These are phyloP conservation scores for Penicillium psychrosexuale DNA, from an alignment of 2,329 filamentous ascomycete species.

Conservation along the genomic window DNA sequence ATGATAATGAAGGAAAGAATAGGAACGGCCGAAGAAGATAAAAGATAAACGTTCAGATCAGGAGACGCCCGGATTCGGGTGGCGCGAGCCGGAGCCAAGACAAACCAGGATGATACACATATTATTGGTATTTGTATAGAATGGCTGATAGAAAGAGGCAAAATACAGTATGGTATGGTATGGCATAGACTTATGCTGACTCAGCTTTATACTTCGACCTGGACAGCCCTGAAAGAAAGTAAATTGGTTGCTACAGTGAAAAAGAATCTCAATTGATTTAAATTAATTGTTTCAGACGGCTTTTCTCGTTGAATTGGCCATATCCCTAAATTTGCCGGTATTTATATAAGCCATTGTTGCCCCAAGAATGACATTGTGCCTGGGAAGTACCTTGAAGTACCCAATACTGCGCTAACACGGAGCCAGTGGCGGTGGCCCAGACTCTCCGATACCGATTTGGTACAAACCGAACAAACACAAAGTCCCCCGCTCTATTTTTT, in stretches of 20 bases:
- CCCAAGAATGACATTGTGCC: too few relatives aligned
- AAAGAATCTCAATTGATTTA: not conserved
- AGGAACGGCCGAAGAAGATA: not conserved
- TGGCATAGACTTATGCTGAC: not conserved
- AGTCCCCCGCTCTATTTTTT: not conserved
- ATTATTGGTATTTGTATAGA: not conserved
- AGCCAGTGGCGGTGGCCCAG: slow-evolving; percentile 4
- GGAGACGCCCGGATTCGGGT: slow-evolving; percentile 11
- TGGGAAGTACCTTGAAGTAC: not conserved
- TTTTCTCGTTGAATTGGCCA: not conserved
- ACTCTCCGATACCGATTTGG: not conserved
- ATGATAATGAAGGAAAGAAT: slow-evolving; percentile 3
- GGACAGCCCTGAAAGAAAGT: slow-evolving; percentile 2
- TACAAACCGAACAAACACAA: slow-evolving; percentile 15
- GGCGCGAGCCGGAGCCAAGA: slow-evolving; percentile 8
- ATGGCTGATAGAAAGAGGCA: accelerated
- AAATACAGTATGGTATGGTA: slow-evolving; percentile 5
- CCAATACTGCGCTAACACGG: not conserved
- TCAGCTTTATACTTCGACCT: not conserved
- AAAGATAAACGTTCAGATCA: slow-evolving; percentile 11
- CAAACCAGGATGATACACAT: not conserved
- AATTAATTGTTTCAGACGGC: too few relatives aligned
- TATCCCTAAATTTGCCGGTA: accelerated
- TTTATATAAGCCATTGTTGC: too few relatives aligned
- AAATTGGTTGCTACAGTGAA: not conserved